Conservation (phyloP, 1,284 basidiomycete species). For the Sporisorium scitamineum region DNA sequence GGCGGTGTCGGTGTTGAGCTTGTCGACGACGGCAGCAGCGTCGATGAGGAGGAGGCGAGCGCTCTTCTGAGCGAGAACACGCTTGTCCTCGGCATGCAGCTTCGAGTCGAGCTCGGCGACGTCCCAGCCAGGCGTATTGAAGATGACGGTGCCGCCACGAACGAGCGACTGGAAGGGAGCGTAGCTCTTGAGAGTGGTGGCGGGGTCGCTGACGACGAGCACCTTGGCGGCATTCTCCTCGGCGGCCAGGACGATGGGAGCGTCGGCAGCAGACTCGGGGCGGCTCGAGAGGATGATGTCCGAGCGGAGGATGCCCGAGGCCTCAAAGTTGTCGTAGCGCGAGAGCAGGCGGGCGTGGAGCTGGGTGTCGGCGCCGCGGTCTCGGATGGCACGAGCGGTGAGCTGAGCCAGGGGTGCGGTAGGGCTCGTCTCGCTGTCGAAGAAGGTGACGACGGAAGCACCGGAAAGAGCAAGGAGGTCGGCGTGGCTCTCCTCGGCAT, state of each 20-base stretch:
- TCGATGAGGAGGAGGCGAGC: conserved; percentile 62
- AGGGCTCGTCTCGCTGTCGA: conserved; percentile 62
- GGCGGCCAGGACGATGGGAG: conserved; percentile 60
- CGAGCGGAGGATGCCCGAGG: conserved; percentile 61
- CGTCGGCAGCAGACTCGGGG: conserved; percentile 47
- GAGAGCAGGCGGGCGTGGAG: conserved; percentile 60
- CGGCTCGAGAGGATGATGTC: conserved; percentile 61
- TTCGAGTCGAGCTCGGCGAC: conserved; percentile 61
- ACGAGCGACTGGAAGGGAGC: conserved; percentile 60
- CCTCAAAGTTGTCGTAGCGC: conserved; percentile 67
- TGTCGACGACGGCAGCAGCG: conserved; percentile 54
- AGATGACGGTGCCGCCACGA: conserved; percentile 61
- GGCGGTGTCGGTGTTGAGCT: conserved; percentile 57
- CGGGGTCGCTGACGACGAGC: conserved; percentile 62
- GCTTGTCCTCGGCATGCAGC: conserved; percentile 64
- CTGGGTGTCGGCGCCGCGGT: conserved; percentile 45
- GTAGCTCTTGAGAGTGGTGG: conserved; percentile 59
- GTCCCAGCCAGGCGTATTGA: conserved; percentile 65
- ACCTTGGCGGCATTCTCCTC: conserved; percentile 54
- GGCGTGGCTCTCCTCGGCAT: conserved; percentile 38
- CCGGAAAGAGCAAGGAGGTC: conserved; percentile 57
- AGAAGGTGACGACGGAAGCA: conserved; percentile 60
- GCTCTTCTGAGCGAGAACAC: conserved; percentile 57
- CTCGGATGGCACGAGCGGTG: conserved; percentile 59
- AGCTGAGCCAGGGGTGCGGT: conserved; percentile 57